phyloP scores from a whole-genome alignment of 2,329 filamentous ascomycete genomes.

The Pseudogymnoascus sp. region DNA sequence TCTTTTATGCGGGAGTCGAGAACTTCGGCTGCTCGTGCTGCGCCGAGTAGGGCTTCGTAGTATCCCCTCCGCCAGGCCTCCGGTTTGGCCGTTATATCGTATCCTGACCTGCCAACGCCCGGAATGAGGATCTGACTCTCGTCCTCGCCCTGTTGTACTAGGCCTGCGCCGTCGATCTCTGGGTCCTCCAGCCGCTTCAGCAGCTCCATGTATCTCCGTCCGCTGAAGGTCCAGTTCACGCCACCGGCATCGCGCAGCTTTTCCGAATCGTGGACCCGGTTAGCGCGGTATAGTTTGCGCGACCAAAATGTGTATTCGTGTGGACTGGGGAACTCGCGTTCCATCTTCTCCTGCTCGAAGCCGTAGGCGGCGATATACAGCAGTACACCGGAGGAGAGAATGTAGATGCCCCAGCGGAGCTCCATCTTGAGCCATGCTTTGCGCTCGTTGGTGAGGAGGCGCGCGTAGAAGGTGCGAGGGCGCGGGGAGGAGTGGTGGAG shows the following conservation, averaged over 20 bases:
- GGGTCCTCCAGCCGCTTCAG: slow-evolving; percentile 64
- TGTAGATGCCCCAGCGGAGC: slow-evolving; percentile 55
- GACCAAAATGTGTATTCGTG: slow-evolving; percentile 72
- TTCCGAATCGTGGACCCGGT: slow-evolving; percentile 15
- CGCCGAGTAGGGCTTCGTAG: slow-evolving; percentile 71
- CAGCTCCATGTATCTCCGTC: slow-evolving; percentile 51
- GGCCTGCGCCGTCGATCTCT: slow-evolving; percentile 58
- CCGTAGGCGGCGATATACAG: slow-evolving; percentile 56
- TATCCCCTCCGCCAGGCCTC: slow-evolving; percentile 75
- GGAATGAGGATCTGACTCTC: slow-evolving; percentile 48
- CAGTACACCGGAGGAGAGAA: slow-evolving; percentile 58
- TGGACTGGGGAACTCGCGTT: slow-evolving; percentile 72
- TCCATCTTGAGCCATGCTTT: slow-evolving; percentile 65
- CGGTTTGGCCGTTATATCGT: slow-evolving; percentile 53
- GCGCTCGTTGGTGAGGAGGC: slow-evolving; percentile 74
- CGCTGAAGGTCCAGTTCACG: slow-evolving; percentile 60
- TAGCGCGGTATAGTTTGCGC: slow-evolving; percentile 59
- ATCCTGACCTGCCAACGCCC: slow-evolving; percentile 48
- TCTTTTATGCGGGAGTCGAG: slow-evolving; percentile 74
- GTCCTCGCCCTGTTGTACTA: slow-evolving; percentile 45
- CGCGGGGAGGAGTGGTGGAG: slow-evolving; percentile 46
- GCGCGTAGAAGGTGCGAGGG: slow-evolving; percentile 47
- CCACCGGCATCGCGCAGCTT: slow-evolving; percentile 17
- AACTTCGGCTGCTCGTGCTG: slow-evolving; percentile 70
- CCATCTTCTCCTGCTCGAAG: slow-evolving; percentile 65